A percentile compares a stretch with the other conserved stretches of the same genome.
phyloP scores from a whole-genome alignment of 495 filamentous ascomycete species.

The Tuber brumale region DNA sequence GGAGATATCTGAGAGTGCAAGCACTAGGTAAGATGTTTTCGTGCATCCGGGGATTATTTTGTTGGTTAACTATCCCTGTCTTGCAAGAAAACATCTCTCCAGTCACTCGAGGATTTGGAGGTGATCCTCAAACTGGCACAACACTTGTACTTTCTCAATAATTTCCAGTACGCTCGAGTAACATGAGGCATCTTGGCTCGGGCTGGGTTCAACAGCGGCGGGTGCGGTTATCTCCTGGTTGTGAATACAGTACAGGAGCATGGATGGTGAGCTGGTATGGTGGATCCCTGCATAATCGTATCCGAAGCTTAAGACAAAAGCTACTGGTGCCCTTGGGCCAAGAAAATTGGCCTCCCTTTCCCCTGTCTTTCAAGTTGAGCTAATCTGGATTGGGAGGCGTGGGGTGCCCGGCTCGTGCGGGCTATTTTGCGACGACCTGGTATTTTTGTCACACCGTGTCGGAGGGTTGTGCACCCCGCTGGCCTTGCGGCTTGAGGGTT shows the following conservation, averaged over 20 bases:
- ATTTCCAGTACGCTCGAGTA: background rate
- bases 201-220: background rate
- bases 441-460: background rate
- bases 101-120: too few relatives aligned
- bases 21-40: too few relatives aligned
- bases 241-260: background rate
- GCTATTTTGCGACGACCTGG: background rate
- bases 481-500: background rate
- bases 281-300: background rate
- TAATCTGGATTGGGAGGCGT: background rate
- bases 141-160: background rate
- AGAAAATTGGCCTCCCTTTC: background rate
- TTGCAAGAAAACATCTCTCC: too few relatives aligned
- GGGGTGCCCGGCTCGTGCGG: background rate
- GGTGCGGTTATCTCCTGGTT: background rate
- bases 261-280: background rate
- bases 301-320: background rate
- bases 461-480: background rate
- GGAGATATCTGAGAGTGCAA: too few relatives aligned
- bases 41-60: too few relatives aligned
- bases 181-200: background rate
- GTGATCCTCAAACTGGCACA: too few relatives aligned
- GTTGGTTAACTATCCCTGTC: too few relatives aligned
- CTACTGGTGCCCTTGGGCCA: background rate
- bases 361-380: background rate